Percentiles rank a stretch among this genome's conserved stretches.
These are phyloP conservation scores for Cucumis sativus DNA, from an alignment of 306 rosid genomes.

Conservation along the genomic window DNA sequence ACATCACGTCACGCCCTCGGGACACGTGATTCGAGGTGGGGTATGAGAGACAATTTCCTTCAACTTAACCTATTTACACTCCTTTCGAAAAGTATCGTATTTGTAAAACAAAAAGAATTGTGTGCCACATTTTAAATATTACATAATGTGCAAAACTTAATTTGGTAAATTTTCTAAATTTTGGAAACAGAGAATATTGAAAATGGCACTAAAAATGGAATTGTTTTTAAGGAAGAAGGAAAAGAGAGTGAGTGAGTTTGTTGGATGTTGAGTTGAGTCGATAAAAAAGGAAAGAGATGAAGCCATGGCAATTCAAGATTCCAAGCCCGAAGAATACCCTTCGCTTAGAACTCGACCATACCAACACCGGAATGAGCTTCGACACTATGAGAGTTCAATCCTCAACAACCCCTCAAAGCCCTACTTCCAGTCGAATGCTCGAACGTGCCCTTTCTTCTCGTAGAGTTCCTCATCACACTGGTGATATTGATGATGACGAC, in stretches of 20 bases:
- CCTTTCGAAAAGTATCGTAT: too few relatives aligned
- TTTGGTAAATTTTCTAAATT: too few relatives aligned
- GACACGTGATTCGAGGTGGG: too few relatives aligned
- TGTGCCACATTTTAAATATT: too few relatives aligned
- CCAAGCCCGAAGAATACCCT: background rate
- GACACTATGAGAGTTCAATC: conserved; percentile 11
- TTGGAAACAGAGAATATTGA: too few relatives aligned
- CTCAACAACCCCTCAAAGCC: conserved; percentile 10
- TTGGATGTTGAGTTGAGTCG: background rate
- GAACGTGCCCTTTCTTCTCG: conserved; percentile 69
- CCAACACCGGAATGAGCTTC: conserved; percentile 2
- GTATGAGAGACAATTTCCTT: too few relatives aligned
- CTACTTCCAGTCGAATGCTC: conserved; percentile 27
- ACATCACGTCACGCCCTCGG: too few relatives aligned
- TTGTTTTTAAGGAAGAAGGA: background rate
- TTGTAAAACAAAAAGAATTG: too few relatives aligned
- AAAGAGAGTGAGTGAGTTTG: background rate
- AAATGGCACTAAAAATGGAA: background rate
- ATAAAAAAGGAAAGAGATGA: background rate
- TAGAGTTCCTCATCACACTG: conserved; percentile 32
- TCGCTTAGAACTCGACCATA: conserved; percentile 6
- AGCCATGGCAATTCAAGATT: conserved; percentile 2
- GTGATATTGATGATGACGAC: conserved; percentile 13
- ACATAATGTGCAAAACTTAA: too few relatives aligned
- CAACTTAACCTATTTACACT: too few relatives aligned